Conservation (phyloP, 139 green algal genomes). For the Micromonas commoda region DNA sequence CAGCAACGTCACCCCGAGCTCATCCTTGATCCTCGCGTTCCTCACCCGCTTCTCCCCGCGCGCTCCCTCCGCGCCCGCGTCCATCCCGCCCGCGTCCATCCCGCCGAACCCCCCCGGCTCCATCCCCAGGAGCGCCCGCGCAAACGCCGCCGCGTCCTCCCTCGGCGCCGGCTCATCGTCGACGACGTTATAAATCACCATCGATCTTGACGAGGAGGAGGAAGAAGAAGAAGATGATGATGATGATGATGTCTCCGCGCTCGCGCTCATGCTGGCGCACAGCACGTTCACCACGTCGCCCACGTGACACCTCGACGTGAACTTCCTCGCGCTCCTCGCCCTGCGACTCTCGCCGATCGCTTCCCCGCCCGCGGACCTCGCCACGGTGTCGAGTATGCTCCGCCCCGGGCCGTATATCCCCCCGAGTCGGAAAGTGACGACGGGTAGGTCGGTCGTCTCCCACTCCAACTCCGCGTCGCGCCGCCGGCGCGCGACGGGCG, state of each 20-base stretch:
- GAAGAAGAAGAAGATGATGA: too few species aligned
- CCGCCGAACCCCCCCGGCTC: background rate
- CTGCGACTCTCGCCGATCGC: background rate
- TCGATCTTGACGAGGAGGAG: too few species aligned
- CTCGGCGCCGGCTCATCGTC: constrained; percentile 13
- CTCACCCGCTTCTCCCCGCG: constrained; percentile 13
- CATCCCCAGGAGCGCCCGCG: background rate
- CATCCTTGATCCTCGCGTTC: background rate
- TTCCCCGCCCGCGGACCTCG: background rate
- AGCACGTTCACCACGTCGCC: background rate
- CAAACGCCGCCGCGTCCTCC: background rate
- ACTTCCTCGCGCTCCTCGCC: background rate
- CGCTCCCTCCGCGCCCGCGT: background rate
- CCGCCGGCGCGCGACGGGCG: too few species aligned
- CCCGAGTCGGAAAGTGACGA: constrained; percentile 7
- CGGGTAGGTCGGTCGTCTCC: background rate
- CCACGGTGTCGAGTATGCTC: constrained; percentile 13
- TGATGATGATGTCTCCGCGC: too few species aligned
- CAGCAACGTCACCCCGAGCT: constrained; percentile 2
- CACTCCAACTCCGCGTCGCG: background rate
- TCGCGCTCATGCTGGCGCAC: background rate
- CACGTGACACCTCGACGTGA: constrained; percentile 17
- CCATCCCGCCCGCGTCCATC: background rate
- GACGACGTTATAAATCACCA: constrained; percentile 28
- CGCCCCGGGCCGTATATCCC: constrained; percentile 29